A percentile compares a stretch with the other conserved stretches of the same genome.
These are phyloP conservation scores for Macrolepiota fuliginosa DNA, from an alignment of 768 basidiomycete genomes.

Conservation along the genomic window DNA sequence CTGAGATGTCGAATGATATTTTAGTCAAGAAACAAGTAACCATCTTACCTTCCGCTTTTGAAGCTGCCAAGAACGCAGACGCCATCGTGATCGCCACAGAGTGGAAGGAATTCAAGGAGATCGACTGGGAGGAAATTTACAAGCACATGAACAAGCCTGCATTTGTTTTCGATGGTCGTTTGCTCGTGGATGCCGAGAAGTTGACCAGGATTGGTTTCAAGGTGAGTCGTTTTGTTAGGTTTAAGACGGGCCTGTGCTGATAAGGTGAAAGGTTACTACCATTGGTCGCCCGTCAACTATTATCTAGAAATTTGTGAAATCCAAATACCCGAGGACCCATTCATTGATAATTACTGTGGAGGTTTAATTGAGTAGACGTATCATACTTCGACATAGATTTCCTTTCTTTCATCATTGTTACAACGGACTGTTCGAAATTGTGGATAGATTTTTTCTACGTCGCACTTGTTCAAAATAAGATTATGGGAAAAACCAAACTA, in stretches of 20 bases:
- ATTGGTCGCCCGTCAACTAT: conserved; percentile 7
- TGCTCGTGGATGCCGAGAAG: conserved; percentile 80
- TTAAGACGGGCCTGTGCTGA: neutral
- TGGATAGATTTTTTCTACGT: neutral
- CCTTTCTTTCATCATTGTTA: neutral
- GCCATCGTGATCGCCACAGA: conserved; percentile 96
- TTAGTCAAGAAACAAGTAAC: conserved; percentile 87
- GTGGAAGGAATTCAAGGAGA: conserved; percentile 94
- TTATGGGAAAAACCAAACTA: no score
- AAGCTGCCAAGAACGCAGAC: conserved; percentile 87
- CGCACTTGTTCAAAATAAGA: no score
- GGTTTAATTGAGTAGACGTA: neutral
- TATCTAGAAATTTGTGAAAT: neutral
- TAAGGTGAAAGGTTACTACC: conserved; percentile 4
- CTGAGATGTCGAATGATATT: conserved; percentile 5
- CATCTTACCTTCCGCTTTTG: conserved; percentile 72
- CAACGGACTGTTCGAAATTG: neutral
- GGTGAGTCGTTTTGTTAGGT: conserved; percentile 35
- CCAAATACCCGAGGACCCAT: neutral
- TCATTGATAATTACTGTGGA: neutral
- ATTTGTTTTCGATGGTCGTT: conserved; percentile 92
- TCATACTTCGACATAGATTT: conserved; percentile 3
- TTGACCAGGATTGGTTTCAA: conserved; percentile 89
- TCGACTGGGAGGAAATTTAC: conserved; percentile 90
- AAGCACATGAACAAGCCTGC: conserved; percentile 95